These are phyloP conservation scores for Conoideocrella luteorostrata DNA, from an alignment of 2,329 filamentous ascomycete species.

Conservation along the genomic window DNA sequence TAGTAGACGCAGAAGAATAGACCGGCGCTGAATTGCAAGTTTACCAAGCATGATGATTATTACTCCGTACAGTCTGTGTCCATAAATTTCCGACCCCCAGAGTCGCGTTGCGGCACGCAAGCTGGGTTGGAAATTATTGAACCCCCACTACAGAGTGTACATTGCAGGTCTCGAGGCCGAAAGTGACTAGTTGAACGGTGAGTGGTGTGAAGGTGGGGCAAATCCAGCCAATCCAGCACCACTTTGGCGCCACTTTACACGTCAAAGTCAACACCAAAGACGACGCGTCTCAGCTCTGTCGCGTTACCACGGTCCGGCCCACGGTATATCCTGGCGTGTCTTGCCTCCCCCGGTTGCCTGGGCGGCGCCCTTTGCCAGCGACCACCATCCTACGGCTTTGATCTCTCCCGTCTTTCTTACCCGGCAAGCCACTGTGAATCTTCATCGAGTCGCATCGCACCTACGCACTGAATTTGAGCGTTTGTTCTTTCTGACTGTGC, in stretches of 20 bases:
- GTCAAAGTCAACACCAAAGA: constrained; percentile 5
- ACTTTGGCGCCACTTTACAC: constrained; percentile 1
- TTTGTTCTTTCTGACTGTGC: not conserved
- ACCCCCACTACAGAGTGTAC: too few relatives aligned
- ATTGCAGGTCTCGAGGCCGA: too few relatives aligned
- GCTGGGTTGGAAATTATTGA: too few relatives aligned
- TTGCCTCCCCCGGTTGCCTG: constrained; percentile 3
- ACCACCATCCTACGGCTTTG: constrained; percentile 3
- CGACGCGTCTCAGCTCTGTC: constrained; percentile 2
- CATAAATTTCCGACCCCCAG: too few relatives aligned
- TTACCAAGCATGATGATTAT: too few relatives aligned
- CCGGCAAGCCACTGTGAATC: not conserved
- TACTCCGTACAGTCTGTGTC: too few relatives aligned
- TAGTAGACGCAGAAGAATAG: too few relatives aligned
- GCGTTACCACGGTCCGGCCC: constrained; percentile 1
- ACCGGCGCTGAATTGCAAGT: too few relatives aligned
- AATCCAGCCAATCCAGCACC: too few relatives aligned
- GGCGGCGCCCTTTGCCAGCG: not conserved
- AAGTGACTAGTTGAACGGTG: too few relatives aligned
- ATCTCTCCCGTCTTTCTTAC: constrained; percentile 6
- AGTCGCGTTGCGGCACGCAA: too few relatives aligned
- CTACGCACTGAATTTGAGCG: not conserved
- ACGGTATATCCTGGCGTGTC: not conserved
- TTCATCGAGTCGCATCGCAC: not conserved
- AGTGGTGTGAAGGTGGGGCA: too few relatives aligned